A percentile compares a stretch with the other conserved stretches of the same genome.
These are phyloP conservation scores for Quercus variabilis DNA, from an alignment of 306 rosid genomes.

Conservation along the genomic window DNA sequence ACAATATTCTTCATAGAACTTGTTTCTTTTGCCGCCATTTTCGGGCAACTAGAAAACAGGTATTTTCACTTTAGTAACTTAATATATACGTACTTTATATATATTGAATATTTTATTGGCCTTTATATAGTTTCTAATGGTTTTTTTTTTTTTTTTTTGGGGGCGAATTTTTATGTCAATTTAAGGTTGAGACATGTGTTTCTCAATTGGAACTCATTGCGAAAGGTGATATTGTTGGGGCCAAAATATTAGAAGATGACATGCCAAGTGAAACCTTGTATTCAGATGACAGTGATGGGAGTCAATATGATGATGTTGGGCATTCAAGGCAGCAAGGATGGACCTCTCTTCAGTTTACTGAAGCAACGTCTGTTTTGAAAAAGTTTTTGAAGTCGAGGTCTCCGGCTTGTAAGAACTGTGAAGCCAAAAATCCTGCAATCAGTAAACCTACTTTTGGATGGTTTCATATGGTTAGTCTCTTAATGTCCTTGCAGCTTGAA, in stretches of 20 bases:
- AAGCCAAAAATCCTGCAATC: slow-evolving; percentile 40
- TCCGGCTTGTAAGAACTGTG: slow-evolving; percentile 48
- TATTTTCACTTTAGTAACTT: slow-evolving; percentile 21
- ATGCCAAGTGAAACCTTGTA: slow-evolving; percentile 16
- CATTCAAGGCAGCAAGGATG: slow-evolving; percentile 38
- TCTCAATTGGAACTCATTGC: slow-evolving; percentile 61
- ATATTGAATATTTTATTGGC: slow-evolving; percentile 2
- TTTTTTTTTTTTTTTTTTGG: neutral
- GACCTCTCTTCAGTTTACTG: slow-evolving; percentile 79
- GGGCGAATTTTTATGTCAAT: slow-evolving; percentile 7
- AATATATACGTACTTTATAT: neutral
- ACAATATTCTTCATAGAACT: slow-evolving; percentile 45
- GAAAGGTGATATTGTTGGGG: slow-evolving; percentile 61
- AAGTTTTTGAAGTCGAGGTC: slow-evolving; percentile 25
- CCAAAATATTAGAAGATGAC: slow-evolving; percentile 43
- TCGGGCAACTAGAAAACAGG: slow-evolving; percentile 34
- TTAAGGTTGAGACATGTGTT: slow-evolving; percentile 51
- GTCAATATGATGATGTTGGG: slow-evolving; percentile 17
- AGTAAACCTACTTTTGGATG: slow-evolving; percentile 80
- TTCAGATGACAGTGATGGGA: slow-evolving; percentile 18
- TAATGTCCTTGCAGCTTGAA: slow-evolving; percentile 14
- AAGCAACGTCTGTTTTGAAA: slow-evolving; percentile 58
- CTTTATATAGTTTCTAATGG: neutral
- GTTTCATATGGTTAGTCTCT: slow-evolving; percentile 58
- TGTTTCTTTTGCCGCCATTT: slow-evolving; percentile 69